phyloP scores from a whole-genome alignment of 1,139 yeast genomes.

The Zhuliangozyma parablackwelliae region DNA sequence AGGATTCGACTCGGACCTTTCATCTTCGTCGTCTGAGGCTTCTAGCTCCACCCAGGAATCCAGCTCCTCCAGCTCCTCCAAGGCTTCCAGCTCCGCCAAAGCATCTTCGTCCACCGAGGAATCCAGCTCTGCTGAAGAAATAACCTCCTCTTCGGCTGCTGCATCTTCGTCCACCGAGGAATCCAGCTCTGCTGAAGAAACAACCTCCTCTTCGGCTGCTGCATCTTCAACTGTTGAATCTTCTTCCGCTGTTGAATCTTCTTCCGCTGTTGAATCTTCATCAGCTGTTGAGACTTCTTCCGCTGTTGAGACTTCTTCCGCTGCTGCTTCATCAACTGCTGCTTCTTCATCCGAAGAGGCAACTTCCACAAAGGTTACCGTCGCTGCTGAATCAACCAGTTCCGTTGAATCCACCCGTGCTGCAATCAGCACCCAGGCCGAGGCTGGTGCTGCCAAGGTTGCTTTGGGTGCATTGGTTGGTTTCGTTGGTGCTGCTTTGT shows the following conservation, averaged over 20 bases:
- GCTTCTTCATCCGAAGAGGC: too few species aligned
- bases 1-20: slow-evolving; percentile 23
- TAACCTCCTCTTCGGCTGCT: slow-evolving; percentile 11
- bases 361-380: not conserved
- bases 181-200: slow-evolving; percentile 19
- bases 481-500: slow-evolving; percentile 44
- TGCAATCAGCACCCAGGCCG: not conserved
- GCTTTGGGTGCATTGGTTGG: slow-evolving; percentile 40
- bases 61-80: slow-evolving; percentile 24
- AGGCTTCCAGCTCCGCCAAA: slow-evolving; percentile 26
- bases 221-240: too few species aligned
- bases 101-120: slow-evolving; percentile 19
- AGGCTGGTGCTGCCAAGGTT: slow-evolving; percentile 7
- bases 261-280: slow-evolving; percentile 3
- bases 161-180: slow-evolving; percentile 13
- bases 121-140: slow-evolving; percentile 19
- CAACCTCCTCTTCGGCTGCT: too few species aligned
- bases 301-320: too few species aligned
- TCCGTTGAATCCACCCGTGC: slow-evolving; percentile 5
- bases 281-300: not conserved
- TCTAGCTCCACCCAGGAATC: slow-evolving; percentile 21
- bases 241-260: too few species aligned
- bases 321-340: too few species aligned
- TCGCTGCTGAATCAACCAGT: slow-evolving; percentile 4
- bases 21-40: slow-evolving; percentile 19